A percentile compares a stretch with the other conserved stretches of the same genome.
Conservation (phyloP, 345 rosid species). For the Heritiera fomes region DNA sequence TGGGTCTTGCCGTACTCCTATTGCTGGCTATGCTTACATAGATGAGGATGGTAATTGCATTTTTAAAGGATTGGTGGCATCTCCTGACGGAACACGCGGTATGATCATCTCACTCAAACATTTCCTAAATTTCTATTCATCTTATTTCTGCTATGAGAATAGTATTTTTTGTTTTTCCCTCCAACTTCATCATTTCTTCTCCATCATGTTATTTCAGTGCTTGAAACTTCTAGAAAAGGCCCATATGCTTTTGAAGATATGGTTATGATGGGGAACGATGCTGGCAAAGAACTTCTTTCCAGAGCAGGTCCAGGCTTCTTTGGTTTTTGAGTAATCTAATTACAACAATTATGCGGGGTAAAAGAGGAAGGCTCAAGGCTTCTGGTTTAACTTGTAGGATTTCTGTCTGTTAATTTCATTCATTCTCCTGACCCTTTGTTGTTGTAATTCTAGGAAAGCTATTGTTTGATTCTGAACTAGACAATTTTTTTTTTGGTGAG, state of each 20-base stretch:
- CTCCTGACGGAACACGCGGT: slow-evolving; percentile 92
- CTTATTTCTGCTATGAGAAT: not conserved
- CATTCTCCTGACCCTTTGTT: slow-evolving; percentile 14
- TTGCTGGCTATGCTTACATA: slow-evolving; percentile 86
- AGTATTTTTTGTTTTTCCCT: not conserved
- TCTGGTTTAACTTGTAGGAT: slow-evolving; percentile 18
- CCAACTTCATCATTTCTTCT: slow-evolving; percentile 14
- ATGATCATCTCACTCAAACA: slow-evolving; percentile 18
- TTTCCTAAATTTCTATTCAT: slow-evolving; percentile 1
- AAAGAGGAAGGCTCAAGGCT: slow-evolving; percentile 10
- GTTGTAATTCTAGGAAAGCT: slow-evolving; percentile 18
- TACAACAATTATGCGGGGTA: not conserved
- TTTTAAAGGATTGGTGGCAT: slow-evolving; percentile 90
- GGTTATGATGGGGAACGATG: slow-evolving; percentile 87
- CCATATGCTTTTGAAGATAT: slow-evolving; percentile 64
- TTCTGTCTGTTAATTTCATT: slow-evolving; percentile 16
- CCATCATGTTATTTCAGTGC: slow-evolving; percentile 54
- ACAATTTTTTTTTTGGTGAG: not conserved
- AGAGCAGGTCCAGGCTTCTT: slow-evolving; percentile 88
- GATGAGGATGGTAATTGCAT: slow-evolving; percentile 76
- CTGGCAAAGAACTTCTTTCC: slow-evolving; percentile 87
- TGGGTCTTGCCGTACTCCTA: slow-evolving; percentile 98
- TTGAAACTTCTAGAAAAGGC: slow-evolving; percentile 89
- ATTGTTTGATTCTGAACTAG: slow-evolving; percentile 25
- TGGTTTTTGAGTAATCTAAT: slow-evolving; percentile 38